Base-by-base conservation (phyloP, 768 basidiomycete genomes). In the Mycena floridula region DNA sequence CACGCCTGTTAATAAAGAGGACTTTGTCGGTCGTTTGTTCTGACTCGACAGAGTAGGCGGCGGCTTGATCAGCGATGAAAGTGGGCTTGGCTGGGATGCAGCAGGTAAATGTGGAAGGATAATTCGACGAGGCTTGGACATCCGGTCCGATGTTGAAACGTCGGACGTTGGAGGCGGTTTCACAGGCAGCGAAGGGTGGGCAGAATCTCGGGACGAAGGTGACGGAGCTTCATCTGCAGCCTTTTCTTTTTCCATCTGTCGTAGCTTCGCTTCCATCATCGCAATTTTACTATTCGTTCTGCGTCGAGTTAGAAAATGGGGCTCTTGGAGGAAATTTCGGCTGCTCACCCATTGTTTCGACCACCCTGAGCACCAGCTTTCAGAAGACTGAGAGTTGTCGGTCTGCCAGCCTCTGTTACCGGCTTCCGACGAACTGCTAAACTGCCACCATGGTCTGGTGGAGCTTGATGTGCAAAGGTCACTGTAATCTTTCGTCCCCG, bases 251-350 rank as follows among this genome's bases (percentile, higher is more conserved):
- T 81, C 79, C 76, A 96, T 81, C 50, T 89, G 79, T 15, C 81
- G 77, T 20, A 99, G 70, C 63, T 99, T 99, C 2, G 95, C 95
- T 64, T 99, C 96, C 76, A 97, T 86, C 56, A 85, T 78, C 7
- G 93, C 92, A 53, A 99, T 99, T 65, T 97, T 96, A 54, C 81
- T 82, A 36, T 76, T 68, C 2, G 89, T 93, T 40, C 89, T 94
- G 55, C 45, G 52, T 45, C 21, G 20, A 18, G 35, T 55, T 16
- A 57, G 50, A 13, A 24, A 37, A 44, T 40, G 35, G 20, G 21
- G 25, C 8, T 25, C n/a, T 28, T 22, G 27, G 13, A 30, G 7
- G 18, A 6, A 43, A 18, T 6, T 21, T 22, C 44, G 48, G 30
- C 5, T 18, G 61, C 70, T 42, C 26, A 79, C 79, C 70, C 68